phyloP scores from a whole-genome alignment of 2,329 filamentous ascomycete genomes.

The Biscogniauxia marginata region DNA sequence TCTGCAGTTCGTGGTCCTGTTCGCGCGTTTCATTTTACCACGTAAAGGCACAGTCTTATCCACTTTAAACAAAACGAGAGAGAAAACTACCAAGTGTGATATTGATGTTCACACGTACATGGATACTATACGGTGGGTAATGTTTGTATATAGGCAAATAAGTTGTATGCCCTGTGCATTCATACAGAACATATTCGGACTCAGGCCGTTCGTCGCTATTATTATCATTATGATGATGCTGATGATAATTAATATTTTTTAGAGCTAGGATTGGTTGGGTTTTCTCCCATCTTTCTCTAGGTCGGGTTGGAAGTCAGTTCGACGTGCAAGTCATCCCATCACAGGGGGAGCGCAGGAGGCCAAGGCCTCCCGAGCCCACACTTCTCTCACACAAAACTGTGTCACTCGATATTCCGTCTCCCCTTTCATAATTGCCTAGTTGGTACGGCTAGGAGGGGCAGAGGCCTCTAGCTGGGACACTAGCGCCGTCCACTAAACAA shows the following conservation, averaged over 20 bases:
- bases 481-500: slow-evolving; percentile 6
- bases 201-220: no score
- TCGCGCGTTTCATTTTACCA: not conserved
- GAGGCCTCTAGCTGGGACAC: slow-evolving; percentile 13
- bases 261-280: not conserved
- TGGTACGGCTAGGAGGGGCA: not conserved
- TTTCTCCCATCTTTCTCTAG: slow-evolving; percentile 1
- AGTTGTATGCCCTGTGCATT: no score
- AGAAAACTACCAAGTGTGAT: not conserved
- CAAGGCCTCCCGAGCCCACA: slow-evolving; percentile 27
- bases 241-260: no score
- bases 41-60: not conserved
- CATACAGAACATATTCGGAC: no score
- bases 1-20: not conserved
- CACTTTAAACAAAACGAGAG: not conserved
- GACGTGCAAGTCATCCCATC: not conserved
- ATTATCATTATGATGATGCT: no score
- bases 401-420: slow-evolving; percentile 36
- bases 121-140: no score
- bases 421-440: slow-evolving; percentile 36
- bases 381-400: slow-evolving; percentile 41
- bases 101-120: not conserved
- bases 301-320: not conserved
- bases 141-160: no score
- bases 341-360: not conserved